Conservation (phyloP, 768 basidiomycete genomes). For the Dioszegia crocea region DNA sequence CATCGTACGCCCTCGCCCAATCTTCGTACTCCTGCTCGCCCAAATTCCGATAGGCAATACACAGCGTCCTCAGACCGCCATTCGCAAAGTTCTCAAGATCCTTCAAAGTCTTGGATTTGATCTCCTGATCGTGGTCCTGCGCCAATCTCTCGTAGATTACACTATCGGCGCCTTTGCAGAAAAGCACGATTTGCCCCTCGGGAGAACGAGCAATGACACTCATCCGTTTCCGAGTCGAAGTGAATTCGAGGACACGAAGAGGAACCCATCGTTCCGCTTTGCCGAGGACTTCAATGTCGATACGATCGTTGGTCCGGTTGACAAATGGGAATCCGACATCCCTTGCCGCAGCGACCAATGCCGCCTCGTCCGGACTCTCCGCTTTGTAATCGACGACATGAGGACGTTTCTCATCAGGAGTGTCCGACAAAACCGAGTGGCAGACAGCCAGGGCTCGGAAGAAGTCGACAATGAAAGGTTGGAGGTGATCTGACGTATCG, state of each 20-base stretch:
- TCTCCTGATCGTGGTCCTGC: constrained; percentile 64
- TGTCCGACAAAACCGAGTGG: constrained; percentile 77
- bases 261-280: constrained; percentile 74
- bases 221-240: constrained; percentile 91
- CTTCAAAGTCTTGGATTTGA: constrained; percentile 72
- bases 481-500: constrained; percentile 60
- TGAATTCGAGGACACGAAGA: constrained; percentile 85
- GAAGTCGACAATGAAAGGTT: constrained; percentile 69
- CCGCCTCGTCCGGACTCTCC: constrained; percentile 92
- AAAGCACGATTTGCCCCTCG: constrained; percentile 73
- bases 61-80: constrained; percentile 81
- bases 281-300: constrained; percentile 91
- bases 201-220: constrained; percentile 82
- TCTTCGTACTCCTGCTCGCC: constrained; percentile 75
- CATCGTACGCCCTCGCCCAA: constrained; percentile 78
- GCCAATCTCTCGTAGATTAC: constrained; percentile 85
- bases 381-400: constrained; percentile 82
- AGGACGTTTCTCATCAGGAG: constrained; percentile 62
- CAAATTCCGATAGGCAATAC: constrained; percentile 75
- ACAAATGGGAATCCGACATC: constrained; percentile 92
- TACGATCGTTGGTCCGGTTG: constrained; percentile 62
- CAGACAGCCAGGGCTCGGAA: constrained; percentile 94
- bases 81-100: constrained; percentile 96
- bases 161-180: constrained; percentile 95
- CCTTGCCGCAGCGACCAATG: constrained; percentile 82